These are phyloP conservation scores for Cutaneotrichosporon sp. DNA, from an alignment of 1,284 basidiomycete genomes.

Conservation along the genomic window DNA sequence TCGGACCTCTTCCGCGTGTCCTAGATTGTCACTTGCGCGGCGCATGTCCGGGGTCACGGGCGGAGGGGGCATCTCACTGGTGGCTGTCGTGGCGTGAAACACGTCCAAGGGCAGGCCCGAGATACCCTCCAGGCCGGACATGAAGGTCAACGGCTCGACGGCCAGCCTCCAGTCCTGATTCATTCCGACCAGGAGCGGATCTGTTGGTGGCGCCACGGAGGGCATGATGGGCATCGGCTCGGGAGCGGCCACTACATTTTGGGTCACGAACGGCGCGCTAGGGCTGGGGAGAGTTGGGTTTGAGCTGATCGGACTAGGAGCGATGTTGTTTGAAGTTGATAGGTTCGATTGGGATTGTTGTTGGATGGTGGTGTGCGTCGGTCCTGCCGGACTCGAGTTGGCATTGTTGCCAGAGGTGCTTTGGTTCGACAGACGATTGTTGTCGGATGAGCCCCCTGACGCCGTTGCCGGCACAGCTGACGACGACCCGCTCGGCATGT, in stretches of 20 bases:
- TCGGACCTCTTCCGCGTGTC: constrained; percentile 5
- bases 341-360: background rate
- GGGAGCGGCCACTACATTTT: background rate
- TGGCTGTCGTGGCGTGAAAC: constrained; percentile 6
- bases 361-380: background rate
- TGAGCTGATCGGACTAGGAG: background rate
- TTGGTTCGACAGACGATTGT: no score
- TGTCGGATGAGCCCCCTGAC: no score
- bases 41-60: background rate
- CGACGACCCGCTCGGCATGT: background rate
- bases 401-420: no score
- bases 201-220: background rate
- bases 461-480: no score
- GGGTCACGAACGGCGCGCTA: background rate
- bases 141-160: constrained; percentile 15
- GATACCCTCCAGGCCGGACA: constrained; percentile 17
- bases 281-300: background rate
- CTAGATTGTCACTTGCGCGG: background rate
- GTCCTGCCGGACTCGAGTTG: background rate
- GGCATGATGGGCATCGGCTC: background rate
- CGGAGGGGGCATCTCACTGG: background rate
- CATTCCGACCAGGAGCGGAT: background rate
- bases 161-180: constrained; percentile 8
- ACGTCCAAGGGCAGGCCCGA: constrained; percentile 10
- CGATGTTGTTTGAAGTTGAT: background rate